Percentiles rank a stretch among this genome's conserved stretches.
Conservation (phyloP, 2,329 filamentous ascomycete species). For the Talaromyces sp. region DNA sequence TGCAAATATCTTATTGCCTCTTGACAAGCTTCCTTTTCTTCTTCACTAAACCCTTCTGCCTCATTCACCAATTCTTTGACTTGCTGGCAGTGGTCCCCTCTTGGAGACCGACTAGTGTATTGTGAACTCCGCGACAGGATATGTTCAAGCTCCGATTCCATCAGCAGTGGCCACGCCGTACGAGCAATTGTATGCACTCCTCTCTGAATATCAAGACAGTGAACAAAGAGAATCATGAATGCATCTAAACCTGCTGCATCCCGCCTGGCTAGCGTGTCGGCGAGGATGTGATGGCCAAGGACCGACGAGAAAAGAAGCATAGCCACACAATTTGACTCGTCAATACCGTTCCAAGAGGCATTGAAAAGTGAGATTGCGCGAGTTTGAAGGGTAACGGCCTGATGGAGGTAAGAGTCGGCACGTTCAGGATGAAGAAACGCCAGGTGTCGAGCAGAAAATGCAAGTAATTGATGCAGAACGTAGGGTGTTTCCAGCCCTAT, state of each 20-base stretch:
- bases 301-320: slow-evolving; percentile 6
- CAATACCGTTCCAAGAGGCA: slow-evolving; percentile 1
- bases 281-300: slow-evolving; percentile 9
- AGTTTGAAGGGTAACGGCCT: slow-evolving; percentile 10
- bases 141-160: slow-evolving; percentile 8
- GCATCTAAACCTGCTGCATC: neutral
- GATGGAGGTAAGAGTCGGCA: neutral
- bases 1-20: slow-evolving; percentile 7
- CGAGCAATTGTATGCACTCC: slow-evolving; percentile 9
- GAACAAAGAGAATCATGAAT: slow-evolving; percentile 2
- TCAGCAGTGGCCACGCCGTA: slow-evolving; percentile 7
- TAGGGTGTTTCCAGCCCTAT: neutral
- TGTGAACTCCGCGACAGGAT: slow-evolving; percentile 2
- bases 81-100: slow-evolving; percentile 9
- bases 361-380: slow-evolving; percentile 11
- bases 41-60: neutral
- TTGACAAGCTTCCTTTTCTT: slow-evolving; percentile 10
- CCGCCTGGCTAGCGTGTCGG: slow-evolving; percentile 5
- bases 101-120: neutral
- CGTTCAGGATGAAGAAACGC: slow-evolving; percentile 4
- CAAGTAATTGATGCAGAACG: slow-evolving; percentile 5
- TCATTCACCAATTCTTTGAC: neutral
- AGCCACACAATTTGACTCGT: slow-evolving; percentile 10
- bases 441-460: slow-evolving; percentile 9
- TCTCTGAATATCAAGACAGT: slow-evolving; percentile 9